A percentile compares a stretch with the other conserved stretches of the same genome.
Conservation (phyloP, 805 yeast genomes). For the Soucietia sequanensis region DNA sequence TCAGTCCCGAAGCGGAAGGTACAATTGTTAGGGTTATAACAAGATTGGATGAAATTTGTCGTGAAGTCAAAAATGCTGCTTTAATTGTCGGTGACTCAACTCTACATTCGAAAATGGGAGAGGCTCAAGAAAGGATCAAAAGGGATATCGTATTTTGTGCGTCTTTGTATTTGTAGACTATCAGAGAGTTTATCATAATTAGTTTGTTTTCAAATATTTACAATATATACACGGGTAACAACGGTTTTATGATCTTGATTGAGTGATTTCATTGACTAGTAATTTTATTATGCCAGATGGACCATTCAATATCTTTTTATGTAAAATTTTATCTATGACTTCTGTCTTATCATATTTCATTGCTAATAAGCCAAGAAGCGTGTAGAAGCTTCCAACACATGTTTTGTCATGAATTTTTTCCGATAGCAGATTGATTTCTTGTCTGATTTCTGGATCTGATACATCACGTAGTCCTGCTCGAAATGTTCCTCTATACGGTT, state of each 20-base stretch:
- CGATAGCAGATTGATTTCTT: conserved; percentile 7
- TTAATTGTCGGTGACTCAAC: conserved; percentile 90
- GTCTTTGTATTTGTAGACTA: conserved; percentile 68
- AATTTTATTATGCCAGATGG: conserved; percentile 25
- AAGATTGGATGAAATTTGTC: conserved; percentile 89
- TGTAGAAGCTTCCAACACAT: conserved; percentile 35
- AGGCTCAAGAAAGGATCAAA: conserved; percentile 91
- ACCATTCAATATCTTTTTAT: conserved; percentile 26
- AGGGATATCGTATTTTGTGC: conserved; percentile 98
- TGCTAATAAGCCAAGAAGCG: conserved; percentile 35
- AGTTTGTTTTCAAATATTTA: not conserved
- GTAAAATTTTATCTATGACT: conserved; percentile 17
- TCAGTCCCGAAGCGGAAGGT: conserved; percentile 92
- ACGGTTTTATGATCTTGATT: not conserved
- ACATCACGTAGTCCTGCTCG: too few species aligned
- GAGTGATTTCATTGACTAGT: not conserved
- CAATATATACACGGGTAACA: not conserved
- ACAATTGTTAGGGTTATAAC: conserved; percentile 95
- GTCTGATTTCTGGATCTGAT: conserved; percentile 16
- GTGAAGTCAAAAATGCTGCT: conserved; percentile 92
- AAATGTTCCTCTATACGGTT: conserved; percentile 33
- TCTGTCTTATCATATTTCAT: conserved; percentile 25
- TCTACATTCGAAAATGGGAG: conserved; percentile 85
- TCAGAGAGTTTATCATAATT: conserved; percentile 1
- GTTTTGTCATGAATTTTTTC: conserved; percentile 18